Conservation (phyloP, 179 eudicot species). For the Beta corolliflora region DNA sequence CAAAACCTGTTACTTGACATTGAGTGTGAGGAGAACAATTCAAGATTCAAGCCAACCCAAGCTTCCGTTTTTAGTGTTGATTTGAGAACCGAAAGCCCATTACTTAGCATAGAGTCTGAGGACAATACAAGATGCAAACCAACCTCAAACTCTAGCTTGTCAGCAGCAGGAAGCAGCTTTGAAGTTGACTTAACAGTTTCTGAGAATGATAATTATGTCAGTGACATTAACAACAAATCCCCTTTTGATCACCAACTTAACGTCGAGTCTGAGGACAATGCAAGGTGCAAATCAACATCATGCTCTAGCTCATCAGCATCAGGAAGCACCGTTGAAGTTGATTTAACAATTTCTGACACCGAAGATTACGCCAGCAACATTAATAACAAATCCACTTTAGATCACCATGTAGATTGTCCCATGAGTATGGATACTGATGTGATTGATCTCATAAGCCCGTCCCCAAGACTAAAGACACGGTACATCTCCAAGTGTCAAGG, state of each 20-base stretch:
- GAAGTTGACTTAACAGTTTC: constrained; percentile 30
- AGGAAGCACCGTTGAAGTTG: constrained; percentile 27
- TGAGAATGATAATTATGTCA: constrained; percentile 17
- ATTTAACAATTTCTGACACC: constrained; percentile 24
- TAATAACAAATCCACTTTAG: background rate
- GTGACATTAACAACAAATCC: background rate
- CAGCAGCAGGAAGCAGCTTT: constrained; percentile 19
- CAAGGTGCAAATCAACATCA: constrained; percentile 12
- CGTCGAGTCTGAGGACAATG: constrained; percentile 37
- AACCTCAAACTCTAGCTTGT: background rate
- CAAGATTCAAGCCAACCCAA: background rate
- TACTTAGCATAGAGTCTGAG: constrained; percentile 47
- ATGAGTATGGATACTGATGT: constrained; percentile 39
- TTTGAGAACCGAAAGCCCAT: constrained; percentile 41
- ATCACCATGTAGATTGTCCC: constrained; percentile 17
- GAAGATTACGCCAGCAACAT: constrained; percentile 20
- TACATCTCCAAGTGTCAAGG: constrained; percentile 42
- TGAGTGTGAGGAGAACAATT: constrained; percentile 22
- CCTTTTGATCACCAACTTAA: constrained; percentile 29
- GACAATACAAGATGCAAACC: constrained; percentile 18
- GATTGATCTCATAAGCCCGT: constrained; percentile 74
- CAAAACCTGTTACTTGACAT: constrained; percentile 62
- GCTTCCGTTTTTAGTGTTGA: constrained; percentile 34
- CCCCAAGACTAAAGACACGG: constrained; percentile 34
- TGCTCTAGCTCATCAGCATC: constrained; percentile 1